Evolutionary conservation across 805 yeast genomes (phyloP), one percentile per base, ranked within the genome.

Genomic region (Yarrowia yakushimensis): DNA sequence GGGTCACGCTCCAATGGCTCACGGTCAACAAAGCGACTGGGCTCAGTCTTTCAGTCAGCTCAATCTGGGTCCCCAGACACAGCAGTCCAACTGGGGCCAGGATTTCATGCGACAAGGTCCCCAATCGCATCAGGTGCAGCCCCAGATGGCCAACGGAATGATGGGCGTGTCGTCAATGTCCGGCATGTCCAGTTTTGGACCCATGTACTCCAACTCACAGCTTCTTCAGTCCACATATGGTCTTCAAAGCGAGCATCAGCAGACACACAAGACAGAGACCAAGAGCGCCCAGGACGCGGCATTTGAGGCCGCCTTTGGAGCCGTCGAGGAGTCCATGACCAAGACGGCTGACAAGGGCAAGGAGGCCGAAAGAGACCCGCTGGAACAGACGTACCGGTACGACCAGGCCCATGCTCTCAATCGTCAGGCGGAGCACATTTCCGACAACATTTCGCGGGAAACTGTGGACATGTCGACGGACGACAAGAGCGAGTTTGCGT

Each of bases 291-390:
- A 66, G 42, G 48, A 66, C 20, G 57, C 60, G 30, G 64, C 65
- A 11, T 70, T 70, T 63, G 70, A 66, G 22, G 65, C 64, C 17
- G 71, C 70, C 9, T 69, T 69, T 61, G 68, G 60, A 12, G 64
- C 65, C 11, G 66, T 69, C 1, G 72, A 69, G 43, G 25, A 57
- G 41, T 33, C 36, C 45, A 25, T 20, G 28, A 27, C 37, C 62
- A 12, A 48, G 37, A 50, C 63, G 8, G 22, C 12, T 15, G 41
- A 28, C 28, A 45, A 30, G 43, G 60, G 50, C 45, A 63, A 54
- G 25, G 59, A 46, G 55, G 50, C 15, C 18, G 43, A 25, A 34
- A 55, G 13, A 15, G 33, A 28, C n/a, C 50, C 45, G 22, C 18
- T 39, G 46, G 42, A 57, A 45, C 48, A 52, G 31, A 57, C 43